Percentiles rank a stretch among this genome's conserved stretches.
phyloP scores from a whole-genome alignment of 1,284 basidiomycete genomes.

The Cystobasidium pallidum region DNA sequence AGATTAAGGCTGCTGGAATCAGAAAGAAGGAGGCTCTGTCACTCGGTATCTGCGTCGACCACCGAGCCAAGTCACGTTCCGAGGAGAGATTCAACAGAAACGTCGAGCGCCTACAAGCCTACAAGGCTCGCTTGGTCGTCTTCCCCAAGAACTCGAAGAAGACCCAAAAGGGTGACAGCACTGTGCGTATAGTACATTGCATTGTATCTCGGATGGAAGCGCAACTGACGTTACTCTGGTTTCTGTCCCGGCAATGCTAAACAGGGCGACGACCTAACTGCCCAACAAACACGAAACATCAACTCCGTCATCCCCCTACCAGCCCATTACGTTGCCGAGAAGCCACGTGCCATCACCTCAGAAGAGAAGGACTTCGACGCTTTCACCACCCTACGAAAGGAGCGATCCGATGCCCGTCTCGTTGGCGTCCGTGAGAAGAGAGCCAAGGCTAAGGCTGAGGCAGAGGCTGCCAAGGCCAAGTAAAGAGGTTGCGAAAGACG shows the following conservation, averaged over 20 bases:
- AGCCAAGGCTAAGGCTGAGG: conserved; percentile 70
- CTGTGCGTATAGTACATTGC: conserved; percentile 65
- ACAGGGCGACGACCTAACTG: conserved; percentile 81
- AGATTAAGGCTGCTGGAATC: conserved; percentile 96
- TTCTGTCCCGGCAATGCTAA: conserved; percentile 15
- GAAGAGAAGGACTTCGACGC: conserved; percentile 90
- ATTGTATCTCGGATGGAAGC: background rate
- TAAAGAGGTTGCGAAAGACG: background rate
- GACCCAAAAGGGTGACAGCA: conserved; percentile 91
- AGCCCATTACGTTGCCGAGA: conserved; percentile 68
- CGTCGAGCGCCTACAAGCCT: conserved; percentile 90
- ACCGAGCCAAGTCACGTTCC: conserved; percentile 87
- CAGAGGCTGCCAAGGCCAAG: conserved; percentile 43
- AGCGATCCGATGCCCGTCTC: conserved; percentile 80
- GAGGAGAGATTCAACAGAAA: conserved; percentile 97
- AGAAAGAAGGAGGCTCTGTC: conserved; percentile 90
- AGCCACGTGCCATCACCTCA: conserved; percentile 88
- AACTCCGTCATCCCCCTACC: conserved; percentile 65
- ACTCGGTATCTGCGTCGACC: conserved; percentile 94
- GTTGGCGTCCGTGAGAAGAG: conserved; percentile 82
- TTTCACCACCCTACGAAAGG: conserved; percentile 83
- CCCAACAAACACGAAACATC: conserved; percentile 71
- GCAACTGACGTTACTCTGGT: background rate
- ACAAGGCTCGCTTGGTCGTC: conserved; percentile 77
- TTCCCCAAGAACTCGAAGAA: conserved; percentile 86